Evolutionary conservation across 768 basidiomycete species (phyloP).

Genomic region (Tulasnella calospora): DNA sequence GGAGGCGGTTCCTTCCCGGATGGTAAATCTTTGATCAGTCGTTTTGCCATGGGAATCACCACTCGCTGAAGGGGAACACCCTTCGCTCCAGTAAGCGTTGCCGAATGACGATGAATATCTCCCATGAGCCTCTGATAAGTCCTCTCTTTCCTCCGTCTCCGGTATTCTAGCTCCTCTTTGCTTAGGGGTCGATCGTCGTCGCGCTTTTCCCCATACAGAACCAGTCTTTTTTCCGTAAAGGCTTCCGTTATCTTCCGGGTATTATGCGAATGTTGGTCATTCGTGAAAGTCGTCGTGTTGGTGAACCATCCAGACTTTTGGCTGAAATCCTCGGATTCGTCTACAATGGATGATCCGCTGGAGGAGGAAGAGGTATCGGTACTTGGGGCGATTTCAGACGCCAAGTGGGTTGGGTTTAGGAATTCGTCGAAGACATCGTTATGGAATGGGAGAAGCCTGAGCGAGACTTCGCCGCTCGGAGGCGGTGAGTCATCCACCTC

Average conservation of each 20-base stretch:
- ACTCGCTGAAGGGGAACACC: slow-evolving; percentile 52
- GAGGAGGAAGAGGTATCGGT: not conserved
- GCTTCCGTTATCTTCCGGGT: slow-evolving; percentile 42
- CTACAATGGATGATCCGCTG: not conserved
- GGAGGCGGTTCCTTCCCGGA: not conserved
- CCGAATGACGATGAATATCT: slow-evolving; percentile 53
- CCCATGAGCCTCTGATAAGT: slow-evolving; percentile 55
- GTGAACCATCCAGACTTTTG: slow-evolving; percentile 15
- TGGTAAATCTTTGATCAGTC: not conserved
- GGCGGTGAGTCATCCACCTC: not conserved
- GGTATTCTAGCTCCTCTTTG: not conserved
- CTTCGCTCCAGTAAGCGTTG: slow-evolving; percentile 58
- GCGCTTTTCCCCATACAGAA: not conserved
- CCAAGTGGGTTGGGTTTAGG: slow-evolving; percentile 38
- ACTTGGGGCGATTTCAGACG: slow-evolving; percentile 22
- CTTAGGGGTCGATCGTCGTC: not conserved
- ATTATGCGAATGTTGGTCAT: slow-evolving; percentile 60
- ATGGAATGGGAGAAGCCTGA: slow-evolving; percentile 39
- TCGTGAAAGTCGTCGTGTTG: slow-evolving; percentile 34
- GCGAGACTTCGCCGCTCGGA: not conserved
- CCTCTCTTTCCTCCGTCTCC: not conserved
- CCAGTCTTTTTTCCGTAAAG: not conserved
- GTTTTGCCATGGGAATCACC: slow-evolving; percentile 42
- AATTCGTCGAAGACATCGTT: slow-evolving; percentile 43
- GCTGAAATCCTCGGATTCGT: not conserved